phyloP scores from a whole-genome alignment of 1,284 basidiomycete genomes.

The Coniferiporia sulphurascens region DNA sequence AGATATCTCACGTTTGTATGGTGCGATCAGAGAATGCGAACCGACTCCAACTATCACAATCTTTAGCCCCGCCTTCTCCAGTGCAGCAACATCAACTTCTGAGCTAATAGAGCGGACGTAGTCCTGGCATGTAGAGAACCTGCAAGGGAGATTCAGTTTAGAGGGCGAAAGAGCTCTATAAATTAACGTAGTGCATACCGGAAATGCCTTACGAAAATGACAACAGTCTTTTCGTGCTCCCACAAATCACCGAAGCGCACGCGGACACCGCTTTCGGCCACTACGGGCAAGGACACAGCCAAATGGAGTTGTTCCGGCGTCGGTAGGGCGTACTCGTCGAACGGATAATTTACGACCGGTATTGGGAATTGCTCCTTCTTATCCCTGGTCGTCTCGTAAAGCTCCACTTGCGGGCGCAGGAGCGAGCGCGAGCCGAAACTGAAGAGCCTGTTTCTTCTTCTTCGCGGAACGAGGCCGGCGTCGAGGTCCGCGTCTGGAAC shows the following conservation, averaged over 20 bases:
- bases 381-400: not conserved
- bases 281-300: slow-evolving; percentile 59
- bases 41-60: slow-evolving; percentile 80
- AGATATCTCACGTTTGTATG: slow-evolving; percentile 52
- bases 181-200: slow-evolving; percentile 35
- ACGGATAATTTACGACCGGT: not conserved
- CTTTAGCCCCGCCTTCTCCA: slow-evolving; percentile 50
- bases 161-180: not conserved
- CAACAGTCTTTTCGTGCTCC: slow-evolving; percentile 58
- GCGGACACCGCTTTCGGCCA: slow-evolving; percentile 61
- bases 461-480: slow-evolving; percentile 8
- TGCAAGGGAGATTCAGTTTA: slow-evolving; percentile 23
- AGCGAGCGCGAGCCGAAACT: slow-evolving; percentile 16
- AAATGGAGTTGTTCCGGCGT: slow-evolving; percentile 48
- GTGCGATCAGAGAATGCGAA: slow-evolving; percentile 63
- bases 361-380: not conserved
- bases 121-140: slow-evolving; percentile 79
- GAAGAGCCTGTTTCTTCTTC: slow-evolving; percentile 11
- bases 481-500: slow-evolving; percentile 4
- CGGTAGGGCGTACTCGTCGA: slow-evolving; percentile 29
- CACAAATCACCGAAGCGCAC: slow-evolving; percentile 74
- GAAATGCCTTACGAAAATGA: slow-evolving; percentile 74
- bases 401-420: slow-evolving; percentile 4
- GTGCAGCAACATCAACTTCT: slow-evolving; percentile 45
- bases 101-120: slow-evolving; percentile 70